phyloP scores from a whole-genome alignment of 148 eudicot genomes.

The Simmondsia chinensis region DNA sequence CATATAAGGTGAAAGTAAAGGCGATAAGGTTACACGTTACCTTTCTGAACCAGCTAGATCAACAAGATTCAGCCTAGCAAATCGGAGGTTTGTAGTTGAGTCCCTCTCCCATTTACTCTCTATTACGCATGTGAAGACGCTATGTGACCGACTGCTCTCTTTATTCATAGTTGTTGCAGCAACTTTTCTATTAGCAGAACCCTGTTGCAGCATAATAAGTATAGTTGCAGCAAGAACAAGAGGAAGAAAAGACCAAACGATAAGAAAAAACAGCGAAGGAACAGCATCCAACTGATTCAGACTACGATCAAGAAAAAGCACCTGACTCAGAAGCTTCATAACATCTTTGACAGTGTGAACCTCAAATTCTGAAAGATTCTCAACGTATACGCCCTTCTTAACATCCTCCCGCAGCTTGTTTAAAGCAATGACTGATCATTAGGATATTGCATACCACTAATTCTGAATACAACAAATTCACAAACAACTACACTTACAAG shows the following conservation, averaged over 20 bases:
- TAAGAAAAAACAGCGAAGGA: not conserved
- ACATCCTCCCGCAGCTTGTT: constrained; percentile 84
- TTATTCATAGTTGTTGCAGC: constrained; percentile 97
- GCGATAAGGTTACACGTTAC: constrained; percentile 18
- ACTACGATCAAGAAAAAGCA: constrained; percentile 9
- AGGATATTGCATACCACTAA: not conserved
- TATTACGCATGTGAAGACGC: constrained; percentile 87
- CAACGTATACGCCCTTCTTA: constrained; percentile 89
- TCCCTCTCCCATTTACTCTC: constrained; percentile 97
- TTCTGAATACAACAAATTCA: not conserved
- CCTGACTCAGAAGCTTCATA: constrained; percentile 79
- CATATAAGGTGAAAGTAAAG: not conserved
- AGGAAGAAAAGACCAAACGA: not conserved
- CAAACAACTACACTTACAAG: constrained; percentile 37
- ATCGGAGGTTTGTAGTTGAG: constrained; percentile 66
- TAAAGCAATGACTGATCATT: constrained; percentile 1
- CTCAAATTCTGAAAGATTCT: constrained; percentile 93
- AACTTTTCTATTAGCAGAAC: constrained; percentile 87
- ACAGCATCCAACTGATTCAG: constrained; percentile 1
- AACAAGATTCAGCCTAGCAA: constrained; percentile 93
- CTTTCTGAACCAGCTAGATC: constrained; percentile 99
- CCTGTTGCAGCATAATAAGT: constrained; percentile 37
- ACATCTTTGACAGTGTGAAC: constrained; percentile 83
- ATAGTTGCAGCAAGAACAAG: not conserved
- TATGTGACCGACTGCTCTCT: constrained; percentile 98